Conservation (phyloP, 1,284 basidiomycete genomes). For the Ganoderma leucocontextum region DNA sequence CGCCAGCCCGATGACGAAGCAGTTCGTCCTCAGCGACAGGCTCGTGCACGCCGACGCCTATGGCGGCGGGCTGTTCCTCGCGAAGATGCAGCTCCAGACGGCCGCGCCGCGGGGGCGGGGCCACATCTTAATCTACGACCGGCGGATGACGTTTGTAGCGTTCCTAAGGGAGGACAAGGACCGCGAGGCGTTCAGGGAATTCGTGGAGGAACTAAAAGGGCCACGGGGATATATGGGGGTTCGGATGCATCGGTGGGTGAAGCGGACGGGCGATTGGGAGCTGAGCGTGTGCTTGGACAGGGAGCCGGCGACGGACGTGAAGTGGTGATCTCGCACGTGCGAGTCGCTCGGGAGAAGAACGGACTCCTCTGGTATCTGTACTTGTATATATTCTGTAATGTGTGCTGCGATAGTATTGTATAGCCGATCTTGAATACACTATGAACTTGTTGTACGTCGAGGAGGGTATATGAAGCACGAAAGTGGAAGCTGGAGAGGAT, state of each 20-base stretch:
- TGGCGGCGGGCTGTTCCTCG: slow-evolving; percentile 47
- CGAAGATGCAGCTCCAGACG: slow-evolving; percentile 48
- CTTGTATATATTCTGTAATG: background rate
- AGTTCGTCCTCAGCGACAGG: background rate
- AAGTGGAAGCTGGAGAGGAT: too few species aligned
- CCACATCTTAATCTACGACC: slow-evolving; percentile 51
- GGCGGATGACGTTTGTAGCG: slow-evolving; percentile 46
- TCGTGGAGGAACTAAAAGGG: slow-evolving; percentile 29
- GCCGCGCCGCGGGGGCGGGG: background rate
- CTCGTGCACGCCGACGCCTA: slow-evolving; percentile 44
- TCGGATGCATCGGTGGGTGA: slow-evolving; percentile 46
- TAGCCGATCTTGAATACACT: background rate
- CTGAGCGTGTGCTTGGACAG: slow-evolving; percentile 41
- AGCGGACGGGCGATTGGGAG: slow-evolving; percentile 37
- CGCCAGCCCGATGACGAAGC: background rate
- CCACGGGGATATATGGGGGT: slow-evolving; percentile 30
- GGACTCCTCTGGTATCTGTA: background rate
- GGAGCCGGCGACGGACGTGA: slow-evolving; percentile 30
- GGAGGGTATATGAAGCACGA: background rate
- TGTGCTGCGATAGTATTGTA: background rate
- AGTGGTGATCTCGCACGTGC: slow-evolving; percentile 29
- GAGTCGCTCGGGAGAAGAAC: background rate
- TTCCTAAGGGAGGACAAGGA: slow-evolving; percentile 35
- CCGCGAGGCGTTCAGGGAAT: slow-evolving; percentile 26
- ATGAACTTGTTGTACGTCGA: background rate